phyloP scores from a whole-genome alignment of 164 flowering plant species.

The Tetrastigma voinierianum region DNA sequence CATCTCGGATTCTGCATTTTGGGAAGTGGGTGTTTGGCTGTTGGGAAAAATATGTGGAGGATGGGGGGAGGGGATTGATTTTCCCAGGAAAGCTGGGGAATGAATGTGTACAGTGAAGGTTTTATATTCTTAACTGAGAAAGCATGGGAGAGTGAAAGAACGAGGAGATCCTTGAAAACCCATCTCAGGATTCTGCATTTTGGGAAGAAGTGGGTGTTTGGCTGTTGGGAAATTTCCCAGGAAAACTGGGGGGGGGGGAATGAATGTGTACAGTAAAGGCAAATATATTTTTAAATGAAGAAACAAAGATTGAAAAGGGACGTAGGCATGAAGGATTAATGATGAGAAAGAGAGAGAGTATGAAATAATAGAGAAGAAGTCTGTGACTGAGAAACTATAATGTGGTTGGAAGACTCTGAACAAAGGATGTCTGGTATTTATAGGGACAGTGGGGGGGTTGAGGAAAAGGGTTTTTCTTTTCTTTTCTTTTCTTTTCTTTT shows the following conservation, averaged over 20 bases:
- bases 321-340: constrained; percentile 61
- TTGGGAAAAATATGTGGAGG: constrained; percentile 4
- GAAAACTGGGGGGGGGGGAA: constrained; percentile 13
- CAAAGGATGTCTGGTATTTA: constrained; percentile 25
- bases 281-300: constrained; percentile 7
- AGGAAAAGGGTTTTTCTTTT: too few relatives aligned
- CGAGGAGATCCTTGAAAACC: constrained; percentile 34
- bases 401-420: constrained; percentile 6
- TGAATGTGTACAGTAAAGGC: too few relatives aligned
- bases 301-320: constrained; percentile 19
- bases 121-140: constrained; percentile 7
- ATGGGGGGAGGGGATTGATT: not conserved
- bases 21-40: constrained; percentile 35
- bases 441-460: constrained; percentile 16
- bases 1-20: constrained; percentile 47
- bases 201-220: constrained; percentile 1
- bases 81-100: constrained; percentile 8
- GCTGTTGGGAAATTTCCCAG: constrained; percentile 6
- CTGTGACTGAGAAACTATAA: constrained; percentile 10
- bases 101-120: too few relatives aligned
- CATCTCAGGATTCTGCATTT: too few relatives aligned
- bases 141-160: constrained; percentile 27
- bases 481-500: not conserved
- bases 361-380: constrained; percentile 8
- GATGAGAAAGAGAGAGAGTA: constrained; percentile 34